These are phyloP conservation scores for Fusarium gaditjirri DNA, from an alignment of 2,329 filamentous ascomycete genomes.

Conservation along the genomic window DNA sequence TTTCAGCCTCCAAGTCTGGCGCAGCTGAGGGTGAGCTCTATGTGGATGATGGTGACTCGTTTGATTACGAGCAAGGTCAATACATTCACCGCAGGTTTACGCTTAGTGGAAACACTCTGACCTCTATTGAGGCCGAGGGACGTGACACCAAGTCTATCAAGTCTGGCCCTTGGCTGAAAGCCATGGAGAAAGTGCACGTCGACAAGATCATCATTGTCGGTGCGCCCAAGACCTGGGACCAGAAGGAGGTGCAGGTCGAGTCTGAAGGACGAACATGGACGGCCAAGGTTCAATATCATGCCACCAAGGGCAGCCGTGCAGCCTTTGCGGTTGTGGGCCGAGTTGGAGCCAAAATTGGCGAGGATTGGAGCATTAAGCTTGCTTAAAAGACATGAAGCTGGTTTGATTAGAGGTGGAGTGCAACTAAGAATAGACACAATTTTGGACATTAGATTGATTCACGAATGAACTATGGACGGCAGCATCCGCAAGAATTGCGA, in stretches of 20 bases:
- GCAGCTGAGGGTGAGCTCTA: slow-evolving; percentile 84
- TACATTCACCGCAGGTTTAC: slow-evolving; percentile 88
- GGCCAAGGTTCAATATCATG: slow-evolving; percentile 69
- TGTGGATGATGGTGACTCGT: slow-evolving; percentile 92
- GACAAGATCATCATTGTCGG: slow-evolving; percentile 89
- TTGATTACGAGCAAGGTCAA: slow-evolving; percentile 85
- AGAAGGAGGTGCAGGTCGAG: slow-evolving; percentile 67
- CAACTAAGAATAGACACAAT: slow-evolving; percentile 35
- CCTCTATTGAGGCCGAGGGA: slow-evolving; percentile 73
- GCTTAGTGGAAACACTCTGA: slow-evolving; percentile 70
- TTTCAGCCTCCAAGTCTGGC: slow-evolving; percentile 70
- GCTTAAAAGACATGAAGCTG: slow-evolving; percentile 27
- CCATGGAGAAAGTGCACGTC: slow-evolving; percentile 79
- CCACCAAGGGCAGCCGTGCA: slow-evolving; percentile 58
- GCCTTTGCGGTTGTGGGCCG: slow-evolving; percentile 65
- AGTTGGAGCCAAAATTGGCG: slow-evolving; percentile 62
- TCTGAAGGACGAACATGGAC: slow-evolving; percentile 65
- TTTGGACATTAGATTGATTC: neutral
- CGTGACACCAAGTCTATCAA: slow-evolving; percentile 63
- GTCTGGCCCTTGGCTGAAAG: slow-evolving; percentile 79
- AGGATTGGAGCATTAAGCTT: slow-evolving; percentile 62
- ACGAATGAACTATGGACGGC: slow-evolving; percentile 9
- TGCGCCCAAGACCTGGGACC: slow-evolving; percentile 77
- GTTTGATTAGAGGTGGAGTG: slow-evolving; percentile 34
- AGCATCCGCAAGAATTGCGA: slow-evolving; percentile 14